Percentiles rank a stretch among this genome's conserved stretches.
These are phyloP conservation scores for Middelhovenomyces tepae DNA, from an alignment of 805 yeast genomes.

Conservation along the genomic window DNA sequence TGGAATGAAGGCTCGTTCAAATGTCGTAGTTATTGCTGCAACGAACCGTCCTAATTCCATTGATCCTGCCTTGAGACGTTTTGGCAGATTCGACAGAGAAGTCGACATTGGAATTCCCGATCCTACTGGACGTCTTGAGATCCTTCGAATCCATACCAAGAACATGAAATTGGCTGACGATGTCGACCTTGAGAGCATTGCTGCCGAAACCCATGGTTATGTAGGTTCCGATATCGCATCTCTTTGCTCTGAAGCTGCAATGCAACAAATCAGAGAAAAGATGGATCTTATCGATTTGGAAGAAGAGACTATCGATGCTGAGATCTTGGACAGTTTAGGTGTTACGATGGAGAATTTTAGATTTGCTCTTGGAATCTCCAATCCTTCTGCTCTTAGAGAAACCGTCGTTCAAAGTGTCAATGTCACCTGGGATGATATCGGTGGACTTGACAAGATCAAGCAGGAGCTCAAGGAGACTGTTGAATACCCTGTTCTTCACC, in stretches of 20 bases:
- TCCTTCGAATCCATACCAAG: slow-evolving; percentile 93
- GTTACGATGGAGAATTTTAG: slow-evolving; percentile 99
- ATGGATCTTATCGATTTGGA: slow-evolving; percentile 96
- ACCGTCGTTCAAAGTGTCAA: slow-evolving; percentile 98
- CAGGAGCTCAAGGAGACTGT: slow-evolving; percentile 97
- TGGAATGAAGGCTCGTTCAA: slow-evolving; percentile 99
- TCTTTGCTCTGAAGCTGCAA: slow-evolving; percentile 98
- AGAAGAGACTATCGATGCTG: slow-evolving; percentile 96
- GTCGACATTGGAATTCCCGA: slow-evolving; percentile 91
- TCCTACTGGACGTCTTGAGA: slow-evolving; percentile 96
- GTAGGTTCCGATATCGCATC: slow-evolving; percentile 99
- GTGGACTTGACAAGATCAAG: slow-evolving; percentile 95
- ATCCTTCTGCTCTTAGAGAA: slow-evolving; percentile 98
- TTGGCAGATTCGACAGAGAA: slow-evolving; percentile 80
- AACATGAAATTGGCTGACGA: slow-evolving; percentile 95
- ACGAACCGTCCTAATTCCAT: slow-evolving; percentile 82
- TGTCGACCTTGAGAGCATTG: slow-evolving; percentile 92
- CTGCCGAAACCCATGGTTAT: slow-evolving; percentile 97
- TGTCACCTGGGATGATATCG: slow-evolving; percentile 99
- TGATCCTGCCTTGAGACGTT: slow-evolving; percentile 78
- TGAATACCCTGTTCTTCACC: slow-evolving; percentile 97
- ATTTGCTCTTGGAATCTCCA: slow-evolving; percentile 94
- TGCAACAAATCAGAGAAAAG: slow-evolving; percentile 99
- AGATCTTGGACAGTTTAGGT: slow-evolving; percentile 88
- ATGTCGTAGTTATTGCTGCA: slow-evolving; percentile 97